Evolutionary conservation across 495 filamentous ascomycete genomes (phyloP).

Genomic region (Evernia prunastri): DNA sequence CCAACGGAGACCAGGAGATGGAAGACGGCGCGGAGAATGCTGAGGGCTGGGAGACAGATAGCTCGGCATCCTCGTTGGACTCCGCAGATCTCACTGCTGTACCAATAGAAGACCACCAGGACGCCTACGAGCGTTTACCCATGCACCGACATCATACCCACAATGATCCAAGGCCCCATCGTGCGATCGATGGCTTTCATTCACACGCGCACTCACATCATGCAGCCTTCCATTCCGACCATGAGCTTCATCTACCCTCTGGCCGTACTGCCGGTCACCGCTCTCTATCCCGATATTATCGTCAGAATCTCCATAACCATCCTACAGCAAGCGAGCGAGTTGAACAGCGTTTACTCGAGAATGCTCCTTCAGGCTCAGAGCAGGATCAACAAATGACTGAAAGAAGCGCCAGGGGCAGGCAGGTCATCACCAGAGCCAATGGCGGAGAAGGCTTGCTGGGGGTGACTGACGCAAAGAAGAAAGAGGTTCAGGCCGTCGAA

Average conservation of each 20-base stretch:
- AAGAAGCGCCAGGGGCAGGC: slow-evolving; percentile 47
- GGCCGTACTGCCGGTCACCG: slow-evolving; percentile 88
- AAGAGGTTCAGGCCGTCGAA: slow-evolving; percentile 54
- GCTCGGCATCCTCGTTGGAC: slow-evolving; percentile 73
- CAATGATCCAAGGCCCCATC: slow-evolving; percentile 55
- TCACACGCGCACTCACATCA: slow-evolving; percentile 59
- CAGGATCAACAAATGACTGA: slow-evolving; percentile 42
- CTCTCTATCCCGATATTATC: slow-evolving; percentile 75
- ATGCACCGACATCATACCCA: slow-evolving; percentile 62
- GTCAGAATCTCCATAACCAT: slow-evolving; percentile 84
- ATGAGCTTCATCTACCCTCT: slow-evolving; percentile 88
- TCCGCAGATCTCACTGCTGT: slow-evolving; percentile 67
- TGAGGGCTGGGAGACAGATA: slow-evolving; percentile 89
- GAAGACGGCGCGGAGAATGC: slow-evolving; percentile 49
- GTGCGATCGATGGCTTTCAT: slow-evolving; percentile 64
- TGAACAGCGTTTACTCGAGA: slow-evolving; percentile 32
- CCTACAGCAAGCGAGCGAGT: slow-evolving; percentile 60
- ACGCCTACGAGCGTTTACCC: slow-evolving; percentile 53
- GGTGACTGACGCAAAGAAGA: slow-evolving; percentile 62
- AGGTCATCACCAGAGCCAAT: slow-evolving; percentile 59
- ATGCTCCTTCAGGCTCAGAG: slow-evolving; percentile 22
- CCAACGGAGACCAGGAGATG: slow-evolving; percentile 25
- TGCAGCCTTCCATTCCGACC: slow-evolving; percentile 80
- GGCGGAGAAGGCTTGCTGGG: slow-evolving; percentile 71
- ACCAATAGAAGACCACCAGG: slow-evolving; percentile 56